These are phyloP conservation scores for Pseudognaphalium luteoalbum DNA, from an alignment of 129 eudicot genomes.

Conservation along the genomic window DNA sequence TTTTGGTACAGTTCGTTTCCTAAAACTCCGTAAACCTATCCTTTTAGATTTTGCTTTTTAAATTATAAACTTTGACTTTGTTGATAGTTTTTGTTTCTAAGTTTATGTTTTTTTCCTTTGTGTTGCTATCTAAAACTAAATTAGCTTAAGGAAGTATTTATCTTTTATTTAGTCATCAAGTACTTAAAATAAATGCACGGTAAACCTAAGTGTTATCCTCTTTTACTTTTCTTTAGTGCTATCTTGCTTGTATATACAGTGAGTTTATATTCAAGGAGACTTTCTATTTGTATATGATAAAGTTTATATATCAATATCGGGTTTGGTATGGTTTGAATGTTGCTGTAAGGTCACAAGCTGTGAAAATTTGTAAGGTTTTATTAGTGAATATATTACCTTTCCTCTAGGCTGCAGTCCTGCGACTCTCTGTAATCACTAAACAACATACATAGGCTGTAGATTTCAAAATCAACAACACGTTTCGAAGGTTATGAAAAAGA, in stretches of 20 bases:
- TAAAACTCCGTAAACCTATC: not conserved
- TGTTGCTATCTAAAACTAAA: not conserved
- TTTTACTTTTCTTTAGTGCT: not conserved
- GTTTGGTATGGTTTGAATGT: not conserved
- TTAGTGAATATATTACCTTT: not conserved
- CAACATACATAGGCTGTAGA: not conserved
- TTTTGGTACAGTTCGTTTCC: slow-evolving; percentile 24
- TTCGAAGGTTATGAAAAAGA: not conserved
- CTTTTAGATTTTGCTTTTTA: slow-evolving; percentile 15
- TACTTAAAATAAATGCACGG: not conserved
- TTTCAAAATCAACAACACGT: not conserved
- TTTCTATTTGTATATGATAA: not conserved
- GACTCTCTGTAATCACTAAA: not conserved
- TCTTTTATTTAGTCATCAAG: not conserved
- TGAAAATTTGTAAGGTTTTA: not conserved
- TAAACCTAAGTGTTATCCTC: not conserved
- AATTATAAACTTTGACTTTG: slow-evolving; percentile 14
- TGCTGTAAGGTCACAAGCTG: not conserved
- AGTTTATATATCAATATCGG: not conserved
- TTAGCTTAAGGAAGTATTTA: not conserved
- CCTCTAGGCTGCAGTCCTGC: not conserved
- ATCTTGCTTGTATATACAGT: not conserved
- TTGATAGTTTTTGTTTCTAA: slow-evolving; percentile 1
- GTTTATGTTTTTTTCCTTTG: not conserved
- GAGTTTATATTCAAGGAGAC: not conserved